These are phyloP conservation scores for Pueraria montana DNA, from an alignment of 306 rosid species.

Conservation along the genomic window DNA sequence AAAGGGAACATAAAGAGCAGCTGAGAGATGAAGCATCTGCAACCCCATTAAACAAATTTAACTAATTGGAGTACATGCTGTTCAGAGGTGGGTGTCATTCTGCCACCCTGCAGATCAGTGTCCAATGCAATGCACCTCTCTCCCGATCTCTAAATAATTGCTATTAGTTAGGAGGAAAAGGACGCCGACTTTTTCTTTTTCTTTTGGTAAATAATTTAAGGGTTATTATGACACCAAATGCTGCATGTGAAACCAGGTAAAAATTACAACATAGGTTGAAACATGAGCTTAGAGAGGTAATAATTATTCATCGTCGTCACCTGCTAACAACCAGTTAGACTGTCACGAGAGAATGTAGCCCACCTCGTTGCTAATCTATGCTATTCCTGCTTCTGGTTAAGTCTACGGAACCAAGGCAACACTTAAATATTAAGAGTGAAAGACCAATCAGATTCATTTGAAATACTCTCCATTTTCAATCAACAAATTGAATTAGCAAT, in stretches of 20 bases:
- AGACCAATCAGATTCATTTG: not conserved
- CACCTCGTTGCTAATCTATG: not conserved
- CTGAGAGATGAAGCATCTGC: conserved; percentile 43
- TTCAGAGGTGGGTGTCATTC: conserved; percentile 41
- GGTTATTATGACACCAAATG: conserved; percentile 50
- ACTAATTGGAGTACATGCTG: conserved; percentile 28
- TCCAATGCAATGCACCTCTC: conserved; percentile 45
- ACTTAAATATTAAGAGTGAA: not conserved
- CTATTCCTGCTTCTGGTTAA: not conserved
- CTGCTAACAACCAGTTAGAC: not conserved
- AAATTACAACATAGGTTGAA: conserved; percentile 17
- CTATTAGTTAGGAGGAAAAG: conserved; percentile 49
- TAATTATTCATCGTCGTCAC: not conserved
- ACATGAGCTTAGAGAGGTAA: conserved; percentile 6
- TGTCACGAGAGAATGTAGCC: not conserved
- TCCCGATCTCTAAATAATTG: conserved; percentile 33
- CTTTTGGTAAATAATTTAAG: conserved; percentile 39
- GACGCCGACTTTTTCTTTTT: conserved; percentile 52
- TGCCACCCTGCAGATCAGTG: conserved; percentile 39
- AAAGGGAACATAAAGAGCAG: conserved; percentile 41
- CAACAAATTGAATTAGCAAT: not conserved
- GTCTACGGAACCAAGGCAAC: not conserved
- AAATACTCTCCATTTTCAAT: not conserved
- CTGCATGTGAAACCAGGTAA: conserved; percentile 58
- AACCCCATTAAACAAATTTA: conserved; percentile 43